These are phyloP conservation scores for Cicer yamashitae DNA, from an alignment of 306 rosid genomes.

Conservation along the genomic window DNA sequence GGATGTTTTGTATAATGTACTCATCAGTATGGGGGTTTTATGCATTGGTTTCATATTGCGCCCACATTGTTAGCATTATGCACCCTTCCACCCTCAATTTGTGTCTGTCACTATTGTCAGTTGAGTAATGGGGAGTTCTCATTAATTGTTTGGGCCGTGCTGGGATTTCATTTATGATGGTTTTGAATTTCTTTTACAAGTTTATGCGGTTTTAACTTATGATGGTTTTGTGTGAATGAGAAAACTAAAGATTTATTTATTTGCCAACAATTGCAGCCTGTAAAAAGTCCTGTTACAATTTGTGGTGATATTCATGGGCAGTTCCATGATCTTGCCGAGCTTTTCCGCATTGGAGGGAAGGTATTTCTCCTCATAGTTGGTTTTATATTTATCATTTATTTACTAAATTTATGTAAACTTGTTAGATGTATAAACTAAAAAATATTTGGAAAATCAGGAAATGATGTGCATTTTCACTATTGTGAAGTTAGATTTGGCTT, in stretches of 20 bases:
- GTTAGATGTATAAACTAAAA: constrained; percentile 32
- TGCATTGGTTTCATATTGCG: constrained; percentile 20
- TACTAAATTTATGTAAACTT: constrained; percentile 23
- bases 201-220: constrained; percentile 17
- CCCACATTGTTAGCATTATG: constrained; percentile 13
- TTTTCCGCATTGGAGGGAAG: constrained; percentile 97
- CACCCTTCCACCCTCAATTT: neutral
- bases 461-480: neutral
- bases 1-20: constrained; percentile 6
- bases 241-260: constrained; percentile 32
- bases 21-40: neutral
- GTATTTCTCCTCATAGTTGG: constrained; percentile 52
- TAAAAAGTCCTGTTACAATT: constrained; percentile 91
- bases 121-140: constrained; percentile 11
- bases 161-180: neutral
- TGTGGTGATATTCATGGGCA: constrained; percentile 99
- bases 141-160: neutral
- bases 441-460: constrained; percentile 12
- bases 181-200: constrained; percentile 19
- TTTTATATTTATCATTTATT: constrained; percentile 25
- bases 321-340: constrained; percentile 98
- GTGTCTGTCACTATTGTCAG: constrained; percentile 5
- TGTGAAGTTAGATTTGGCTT: neutral
- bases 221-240: constrained; percentile 34
- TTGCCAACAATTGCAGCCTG: constrained; percentile 71